Conservation (phyloP, 2,329 filamentous ascomycete species). For the Hymenotorrendiella dingleyae region DNA sequence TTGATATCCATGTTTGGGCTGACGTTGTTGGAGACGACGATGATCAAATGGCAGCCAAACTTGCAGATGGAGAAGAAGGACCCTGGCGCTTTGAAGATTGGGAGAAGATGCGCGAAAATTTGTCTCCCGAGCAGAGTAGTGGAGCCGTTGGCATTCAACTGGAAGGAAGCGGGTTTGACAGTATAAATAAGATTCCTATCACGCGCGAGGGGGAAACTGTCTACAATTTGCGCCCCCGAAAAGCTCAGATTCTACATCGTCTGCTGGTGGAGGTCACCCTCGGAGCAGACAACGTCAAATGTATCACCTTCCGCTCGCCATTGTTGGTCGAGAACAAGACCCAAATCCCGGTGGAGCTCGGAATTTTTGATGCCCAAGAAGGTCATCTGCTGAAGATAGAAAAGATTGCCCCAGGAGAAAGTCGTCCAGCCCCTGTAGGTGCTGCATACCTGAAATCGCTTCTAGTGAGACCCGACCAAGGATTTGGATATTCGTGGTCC, state of each 20-base stretch:
- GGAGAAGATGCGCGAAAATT: slow-evolving; percentile 89
- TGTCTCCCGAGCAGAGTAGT: slow-evolving; percentile 75
- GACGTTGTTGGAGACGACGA: slow-evolving; percentile 60
- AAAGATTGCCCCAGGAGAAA: slow-evolving; percentile 90
- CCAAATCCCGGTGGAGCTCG: slow-evolving; percentile 90
- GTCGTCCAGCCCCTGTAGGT: slow-evolving; percentile 83
- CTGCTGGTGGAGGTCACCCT: slow-evolving; percentile 87
- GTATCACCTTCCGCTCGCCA: slow-evolving; percentile 90
- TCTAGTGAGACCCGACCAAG: slow-evolving; percentile 84
- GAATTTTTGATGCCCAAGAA: slow-evolving; percentile 80
- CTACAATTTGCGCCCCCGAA: slow-evolving; percentile 82
- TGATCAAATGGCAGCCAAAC: slow-evolving; percentile 66
- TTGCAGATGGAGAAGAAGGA: slow-evolving; percentile 83
- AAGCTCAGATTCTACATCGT: slow-evolving; percentile 78
- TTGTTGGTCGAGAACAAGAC: slow-evolving; percentile 92
- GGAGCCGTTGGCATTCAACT: slow-evolving; percentile 77
- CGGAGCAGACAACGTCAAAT: slow-evolving; percentile 94
- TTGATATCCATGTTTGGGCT: slow-evolving; percentile 78
- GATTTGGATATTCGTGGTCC: slow-evolving; percentile 95
- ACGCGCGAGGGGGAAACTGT: slow-evolving; percentile 92
- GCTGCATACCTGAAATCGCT: slow-evolving; percentile 85
- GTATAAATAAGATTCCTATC: slow-evolving; percentile 78
- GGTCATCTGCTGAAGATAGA: slow-evolving; percentile 95
- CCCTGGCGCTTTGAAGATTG: slow-evolving; percentile 98
- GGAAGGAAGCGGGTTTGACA: slow-evolving; percentile 91